These are phyloP conservation scores for Fagus sylvatica DNA, from an alignment of 306 rosid species.

Conservation along the genomic window DNA sequence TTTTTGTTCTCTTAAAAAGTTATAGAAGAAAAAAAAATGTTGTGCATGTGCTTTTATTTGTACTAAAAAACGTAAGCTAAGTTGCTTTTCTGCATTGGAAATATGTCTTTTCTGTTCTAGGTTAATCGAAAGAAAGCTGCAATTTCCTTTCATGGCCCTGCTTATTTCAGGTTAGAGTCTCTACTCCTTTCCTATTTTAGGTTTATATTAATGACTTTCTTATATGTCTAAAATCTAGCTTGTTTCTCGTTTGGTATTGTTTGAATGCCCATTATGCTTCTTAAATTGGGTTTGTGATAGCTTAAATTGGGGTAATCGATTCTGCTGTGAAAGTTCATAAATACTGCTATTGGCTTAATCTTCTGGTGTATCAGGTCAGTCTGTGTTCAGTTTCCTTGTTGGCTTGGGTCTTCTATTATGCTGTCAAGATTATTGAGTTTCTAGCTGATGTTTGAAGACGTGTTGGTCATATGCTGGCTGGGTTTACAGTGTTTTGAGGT, in stretches of 20 bases:
- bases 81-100: slow-evolving; percentile 23
- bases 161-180: slow-evolving; percentile 75
- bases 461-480: too few species aligned
- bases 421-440: too few species aligned
- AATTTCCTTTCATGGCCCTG: slow-evolving; percentile 88
- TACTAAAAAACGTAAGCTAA: slow-evolving; percentile 7
- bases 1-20: slow-evolving; percentile 13
- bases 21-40: neutral
- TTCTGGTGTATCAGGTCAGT: too few species aligned
- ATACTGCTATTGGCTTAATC: too few species aligned
- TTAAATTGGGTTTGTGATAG: too few species aligned
- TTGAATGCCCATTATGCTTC: neutral
- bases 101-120: slow-evolving; percentile 40
- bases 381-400: too few species aligned
- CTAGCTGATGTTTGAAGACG: too few species aligned
- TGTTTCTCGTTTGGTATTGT: neutral
- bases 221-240: neutral
- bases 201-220: neutral
- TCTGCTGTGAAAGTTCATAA: too few species aligned
- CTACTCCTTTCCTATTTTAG: slow-evolving; percentile 3
- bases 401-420: too few species aligned
- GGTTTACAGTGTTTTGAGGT: too few species aligned
- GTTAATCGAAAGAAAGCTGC: slow-evolving; percentile 70
- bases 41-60: neutral
- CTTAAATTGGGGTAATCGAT: too few species aligned